Evolutionary conservation across 257 asterid genomes (phyloP).

Genomic region (Mitragyna speciosa): DNA sequence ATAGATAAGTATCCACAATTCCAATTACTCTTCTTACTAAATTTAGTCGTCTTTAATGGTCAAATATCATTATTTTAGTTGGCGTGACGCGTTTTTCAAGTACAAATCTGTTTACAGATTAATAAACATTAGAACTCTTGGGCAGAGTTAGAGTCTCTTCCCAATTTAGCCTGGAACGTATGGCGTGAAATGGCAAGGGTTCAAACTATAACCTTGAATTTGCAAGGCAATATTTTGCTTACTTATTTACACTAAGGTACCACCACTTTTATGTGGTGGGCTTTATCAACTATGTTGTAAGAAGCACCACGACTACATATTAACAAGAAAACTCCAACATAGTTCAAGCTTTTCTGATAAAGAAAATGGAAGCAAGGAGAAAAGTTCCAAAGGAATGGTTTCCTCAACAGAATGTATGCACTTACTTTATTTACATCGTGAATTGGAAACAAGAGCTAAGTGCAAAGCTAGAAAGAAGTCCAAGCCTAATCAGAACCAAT

Average conservation of each 20-base stretch:
- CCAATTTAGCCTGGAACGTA: background rate
- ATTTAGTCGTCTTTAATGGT: background rate
- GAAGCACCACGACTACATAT: background rate
- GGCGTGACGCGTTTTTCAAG: background rate
- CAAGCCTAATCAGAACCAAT: constrained; percentile 8
- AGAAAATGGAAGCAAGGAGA: background rate
- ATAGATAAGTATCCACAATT: no score
- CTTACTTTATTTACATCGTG: background rate
- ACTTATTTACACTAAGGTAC: background rate
- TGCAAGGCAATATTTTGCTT: background rate
- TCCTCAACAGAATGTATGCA: background rate
- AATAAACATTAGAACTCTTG: background rate
- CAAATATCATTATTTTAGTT: no score
- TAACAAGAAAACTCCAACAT: background rate
- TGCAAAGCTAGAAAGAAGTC: background rate
- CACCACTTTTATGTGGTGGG: background rate
- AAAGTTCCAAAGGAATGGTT: background rate
- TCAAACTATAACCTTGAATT: background rate
- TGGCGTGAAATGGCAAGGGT: background rate
- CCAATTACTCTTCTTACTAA: no score
- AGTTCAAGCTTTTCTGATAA: background rate
- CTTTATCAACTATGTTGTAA: background rate
- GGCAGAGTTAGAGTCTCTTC: background rate
- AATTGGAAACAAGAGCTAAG: background rate
- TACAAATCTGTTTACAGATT: background rate